Evolutionary conservation across 2,329 filamentous ascomycete species (phyloP).

Genomic region (Colletotrichum sojae): DNA sequence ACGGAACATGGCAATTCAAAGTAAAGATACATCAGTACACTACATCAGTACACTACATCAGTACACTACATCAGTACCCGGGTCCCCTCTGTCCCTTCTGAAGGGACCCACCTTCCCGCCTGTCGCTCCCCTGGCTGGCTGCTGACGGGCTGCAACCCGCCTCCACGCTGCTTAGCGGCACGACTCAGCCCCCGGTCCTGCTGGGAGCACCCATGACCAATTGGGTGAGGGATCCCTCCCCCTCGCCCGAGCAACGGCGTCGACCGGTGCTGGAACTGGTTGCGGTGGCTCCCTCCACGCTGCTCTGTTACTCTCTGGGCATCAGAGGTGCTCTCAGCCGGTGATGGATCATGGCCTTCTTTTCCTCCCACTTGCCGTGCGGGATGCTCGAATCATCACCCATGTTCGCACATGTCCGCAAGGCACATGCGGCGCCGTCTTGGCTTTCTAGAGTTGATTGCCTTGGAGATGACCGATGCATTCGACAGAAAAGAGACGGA

Average conservation of each 20-base stretch:
- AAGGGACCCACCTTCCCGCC: slow-evolving; percentile 9
- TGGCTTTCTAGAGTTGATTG: neutral
- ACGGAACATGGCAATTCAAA: slow-evolving; percentile 11
- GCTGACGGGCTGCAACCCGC: slow-evolving; percentile 35
- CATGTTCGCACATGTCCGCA: slow-evolving; percentile 28
- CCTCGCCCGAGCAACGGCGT: slow-evolving; percentile 38
- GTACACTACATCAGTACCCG: too few species aligned
- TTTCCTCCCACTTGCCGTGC: slow-evolving; percentile 28
- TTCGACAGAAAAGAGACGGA: neutral
- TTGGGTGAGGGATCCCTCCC: slow-evolving; percentile 16
- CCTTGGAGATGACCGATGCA: slow-evolving; percentile 32
- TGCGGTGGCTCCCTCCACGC: neutral
- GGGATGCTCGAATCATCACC: slow-evolving; percentile 30
- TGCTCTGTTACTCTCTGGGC: too few species aligned
- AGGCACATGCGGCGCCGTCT: slow-evolving; percentile 25
- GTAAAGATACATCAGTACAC: neutral
- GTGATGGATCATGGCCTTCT: too few species aligned
- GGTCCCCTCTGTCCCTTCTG: too few species aligned
- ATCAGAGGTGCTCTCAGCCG: too few species aligned
- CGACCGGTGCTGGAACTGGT: slow-evolving; percentile 7
- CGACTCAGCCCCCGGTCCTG: slow-evolving; percentile 37
- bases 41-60: too few species aligned
- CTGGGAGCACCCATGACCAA: slow-evolving; percentile 35
- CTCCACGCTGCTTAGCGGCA: slow-evolving; percentile 32
- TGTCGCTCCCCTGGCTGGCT: slow-evolving; percentile 14